These are phyloP conservation scores for Dysphania ambrosioides DNA, from an alignment of 148 eudicot genomes.

Conservation along the genomic window DNA sequence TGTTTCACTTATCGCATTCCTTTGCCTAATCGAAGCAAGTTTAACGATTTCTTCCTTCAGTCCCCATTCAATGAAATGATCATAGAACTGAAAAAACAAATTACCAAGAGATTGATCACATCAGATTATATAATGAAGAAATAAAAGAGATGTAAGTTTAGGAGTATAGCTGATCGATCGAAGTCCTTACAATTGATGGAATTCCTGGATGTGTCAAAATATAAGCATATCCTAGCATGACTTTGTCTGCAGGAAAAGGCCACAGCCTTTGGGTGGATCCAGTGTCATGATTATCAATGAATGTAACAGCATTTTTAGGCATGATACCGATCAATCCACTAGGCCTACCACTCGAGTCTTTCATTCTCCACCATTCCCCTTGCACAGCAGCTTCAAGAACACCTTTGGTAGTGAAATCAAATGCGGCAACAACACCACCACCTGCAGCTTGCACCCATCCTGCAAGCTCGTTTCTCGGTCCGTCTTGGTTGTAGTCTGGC, in stretches of 20 bases:
- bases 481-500: constrained; percentile 23
- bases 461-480: constrained; percentile 19
- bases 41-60: constrained; percentile 19
- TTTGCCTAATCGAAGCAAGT: constrained; percentile 3
- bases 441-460: constrained; percentile 31
- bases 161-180: no score
- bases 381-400: constrained; percentile 55
- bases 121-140: neutral
- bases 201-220: constrained; percentile 20
- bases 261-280: constrained; percentile 21
- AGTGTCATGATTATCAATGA: constrained; percentile 25
- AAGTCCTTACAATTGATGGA: constrained; percentile 21
- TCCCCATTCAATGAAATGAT: constrained; percentile 28
- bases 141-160: no score
- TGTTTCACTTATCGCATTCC: constrained; percentile 20
- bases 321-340: constrained; percentile 56
- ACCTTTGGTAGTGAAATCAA: constrained; percentile 63
- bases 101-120: neutral
- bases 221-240: constrained; percentile 25
- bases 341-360: constrained; percentile 37
- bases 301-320: constrained; percentile 27
- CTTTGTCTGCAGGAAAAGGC: constrained; percentile 22
- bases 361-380: constrained; percentile 59
- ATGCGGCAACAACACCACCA: constrained; percentile 41
- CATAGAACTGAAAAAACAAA: constrained; percentile 18